Percentiles rank a stretch among this genome's conserved stretches.
These are phyloP conservation scores for Prosopis cineraria DNA, from an alignment of 306 rosid species.

Conservation along the genomic window DNA sequence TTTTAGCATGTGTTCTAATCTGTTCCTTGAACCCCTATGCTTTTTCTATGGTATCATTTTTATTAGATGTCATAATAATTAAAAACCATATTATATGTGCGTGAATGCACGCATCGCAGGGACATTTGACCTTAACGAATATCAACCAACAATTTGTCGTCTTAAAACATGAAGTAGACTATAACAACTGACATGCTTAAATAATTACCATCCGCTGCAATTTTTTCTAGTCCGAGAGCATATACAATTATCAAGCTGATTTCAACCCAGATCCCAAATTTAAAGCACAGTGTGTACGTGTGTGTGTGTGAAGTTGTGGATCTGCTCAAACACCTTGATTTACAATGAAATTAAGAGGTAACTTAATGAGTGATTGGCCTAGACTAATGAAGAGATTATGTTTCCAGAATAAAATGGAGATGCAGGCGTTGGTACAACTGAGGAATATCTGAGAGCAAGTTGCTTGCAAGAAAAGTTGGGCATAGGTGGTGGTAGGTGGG, in stretches of 20 bases:
- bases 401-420: not conserved
- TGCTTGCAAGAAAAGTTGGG: conserved; percentile 43
- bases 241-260: no score
- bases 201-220: no score
- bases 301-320: no score
- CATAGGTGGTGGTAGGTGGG: conserved; percentile 9
- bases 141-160: not conserved
- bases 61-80: no score
- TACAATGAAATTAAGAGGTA: not conserved
- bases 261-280: no score
- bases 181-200: no score
- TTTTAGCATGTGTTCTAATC: not conserved
- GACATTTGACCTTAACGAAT: no score
- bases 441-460: not conserved
- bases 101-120: no score
- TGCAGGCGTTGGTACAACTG: not conserved
- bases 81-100: no score
- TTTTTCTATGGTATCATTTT: not conserved
- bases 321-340: no score
- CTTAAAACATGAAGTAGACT: not conserved
- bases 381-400: not conserved
- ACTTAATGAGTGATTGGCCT: not conserved
- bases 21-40: not conserved
- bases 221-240: no score
- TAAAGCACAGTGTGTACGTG: no score